Base-by-base conservation (phyloP, 2,329 filamentous ascomycete species). In the Aspergillus japonicus region DNA sequence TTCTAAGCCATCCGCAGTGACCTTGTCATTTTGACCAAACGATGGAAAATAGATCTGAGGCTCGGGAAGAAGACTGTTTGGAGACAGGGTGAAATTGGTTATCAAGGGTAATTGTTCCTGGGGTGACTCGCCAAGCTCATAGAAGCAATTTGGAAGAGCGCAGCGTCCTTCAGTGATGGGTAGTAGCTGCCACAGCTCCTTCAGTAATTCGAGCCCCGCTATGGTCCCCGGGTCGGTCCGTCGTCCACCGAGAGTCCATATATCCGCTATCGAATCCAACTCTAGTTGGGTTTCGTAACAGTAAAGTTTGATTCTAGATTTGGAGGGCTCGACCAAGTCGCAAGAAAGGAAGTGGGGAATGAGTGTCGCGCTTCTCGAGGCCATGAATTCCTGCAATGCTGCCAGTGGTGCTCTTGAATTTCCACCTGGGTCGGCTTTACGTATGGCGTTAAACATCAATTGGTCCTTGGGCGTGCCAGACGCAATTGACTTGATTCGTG, bases 401-500 rank as follows among this genome's bases (percentile, higher is more conserved):
- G 16, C 39, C 39, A 44, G 16, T 12, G 39, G 39, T 16, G 39
- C 6, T 3, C 2, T 8, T 16, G 19, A 16, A 1, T 1, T 44
- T 16, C 39, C 39, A 16, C 16, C 39, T 0, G 39, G 14, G 16
- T 59, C 56, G 6, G 44, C 47, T 2, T 47, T 39, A 31, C 48
- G 50, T 35, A 66, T 53, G 2, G 62, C 59, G 21, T 60, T 47
- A 47, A 66, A 61, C 39, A 66, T 59, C 4, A 66, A 33, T 5
- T 47, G 19, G 26, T 56, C 23, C 47, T 56, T 59, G 4, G 64
- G 50, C 16, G 50, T 60, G 0, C 64, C 62, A 19, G 64, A 61
- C 16, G 57, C 58, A 10, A 58, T 47, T 8, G 64, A 54, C 39
- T 66, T 66, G 29, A 64, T 33, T 23, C 31, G 48, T 1, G 58